Evolutionary conservation across 2,329 filamentous ascomycete genomes (phyloP).

Genomic region (Aspergillus sp.): DNA sequence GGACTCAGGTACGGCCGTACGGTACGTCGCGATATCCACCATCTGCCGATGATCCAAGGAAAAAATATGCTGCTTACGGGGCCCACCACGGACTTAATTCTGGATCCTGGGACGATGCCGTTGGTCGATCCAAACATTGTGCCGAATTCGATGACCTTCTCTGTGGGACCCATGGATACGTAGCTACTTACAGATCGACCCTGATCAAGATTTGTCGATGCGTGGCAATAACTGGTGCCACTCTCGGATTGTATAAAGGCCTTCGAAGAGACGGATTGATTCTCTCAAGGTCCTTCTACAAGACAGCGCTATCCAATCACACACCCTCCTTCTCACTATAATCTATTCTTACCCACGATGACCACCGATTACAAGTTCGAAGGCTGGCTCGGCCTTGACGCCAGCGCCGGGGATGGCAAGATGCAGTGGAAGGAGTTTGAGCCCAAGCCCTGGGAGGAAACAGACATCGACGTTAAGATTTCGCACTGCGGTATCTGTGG

Average conservation of each 20-base stretch:
- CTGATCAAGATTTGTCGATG: neutral
- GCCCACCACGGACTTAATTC: neutral
- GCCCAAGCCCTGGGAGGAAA: constrained; percentile 65
- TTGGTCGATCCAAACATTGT: neutral
- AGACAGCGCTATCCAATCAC: neutral
- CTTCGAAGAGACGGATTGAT: neutral
- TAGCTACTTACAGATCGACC: neutral
- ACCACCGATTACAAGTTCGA: constrained; percentile 51
- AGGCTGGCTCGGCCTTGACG: constrained; percentile 57
- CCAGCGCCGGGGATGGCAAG: constrained; percentile 51
- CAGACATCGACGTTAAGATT: constrained; percentile 64
- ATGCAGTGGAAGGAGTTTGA: constrained; percentile 58
- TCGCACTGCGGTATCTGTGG: constrained; percentile 67
- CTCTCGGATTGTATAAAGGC: neutral
- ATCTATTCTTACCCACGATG: neutral
- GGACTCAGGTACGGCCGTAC: too few species aligned
- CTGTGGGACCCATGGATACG: neutral
- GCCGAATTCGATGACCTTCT: constrained; percentile 1
- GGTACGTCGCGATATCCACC: neutral
- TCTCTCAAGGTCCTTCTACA: neutral
- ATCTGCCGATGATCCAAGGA: neutral
- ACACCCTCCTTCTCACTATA: neutral
- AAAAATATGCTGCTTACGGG: neutral
- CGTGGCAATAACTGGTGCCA: neutral
- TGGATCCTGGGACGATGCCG: neutral